These are phyloP conservation scores for Urochloa ruziziensis DNA, from an alignment of 176 grass and related monocot genomes.

Conservation along the genomic window DNA sequence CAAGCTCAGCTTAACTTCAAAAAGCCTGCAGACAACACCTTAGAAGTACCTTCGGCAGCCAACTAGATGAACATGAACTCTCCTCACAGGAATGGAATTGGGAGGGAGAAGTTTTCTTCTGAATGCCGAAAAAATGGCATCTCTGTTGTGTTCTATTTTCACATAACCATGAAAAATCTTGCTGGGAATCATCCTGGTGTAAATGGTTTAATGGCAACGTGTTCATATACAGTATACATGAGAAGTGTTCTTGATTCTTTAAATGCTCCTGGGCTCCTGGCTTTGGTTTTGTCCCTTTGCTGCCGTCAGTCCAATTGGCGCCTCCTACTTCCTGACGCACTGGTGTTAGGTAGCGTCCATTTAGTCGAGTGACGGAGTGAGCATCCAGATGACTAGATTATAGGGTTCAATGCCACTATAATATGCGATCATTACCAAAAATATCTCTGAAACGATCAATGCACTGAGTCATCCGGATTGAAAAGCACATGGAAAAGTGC, in stretches of 20 bases:
- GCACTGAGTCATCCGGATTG: neutral
- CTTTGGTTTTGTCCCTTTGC: neutral
- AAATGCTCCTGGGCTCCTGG: neutral
- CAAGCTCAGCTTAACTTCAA: slow-evolving; percentile 78
- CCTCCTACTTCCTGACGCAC: neutral
- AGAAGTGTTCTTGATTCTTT: neutral
- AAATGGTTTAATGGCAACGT: slow-evolving; percentile 13
- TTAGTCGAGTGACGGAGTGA: neutral
- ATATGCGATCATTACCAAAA: neutral
- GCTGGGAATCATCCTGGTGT: neutral
- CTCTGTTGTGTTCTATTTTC: neutral
- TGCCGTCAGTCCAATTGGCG: neutral
- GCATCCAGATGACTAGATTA: neutral
- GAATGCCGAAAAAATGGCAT: neutral
- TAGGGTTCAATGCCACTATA: neutral
- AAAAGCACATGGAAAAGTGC: neutral
- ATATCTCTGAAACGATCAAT: neutral
- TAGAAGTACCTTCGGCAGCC: slow-evolving; percentile 37
- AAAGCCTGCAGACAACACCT: slow-evolving; percentile 37
- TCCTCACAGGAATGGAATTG: neutral
- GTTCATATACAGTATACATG: neutral
- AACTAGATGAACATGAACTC: neutral
- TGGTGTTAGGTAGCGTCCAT: neutral
- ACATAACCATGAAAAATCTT: neutral
- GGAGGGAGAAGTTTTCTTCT: neutral